A percentile compares a stretch with the other conserved stretches of the same genome.
phyloP scores from a whole-genome alignment of 2,329 filamentous ascomycete species.

The Stemphylium lycopersici region DNA sequence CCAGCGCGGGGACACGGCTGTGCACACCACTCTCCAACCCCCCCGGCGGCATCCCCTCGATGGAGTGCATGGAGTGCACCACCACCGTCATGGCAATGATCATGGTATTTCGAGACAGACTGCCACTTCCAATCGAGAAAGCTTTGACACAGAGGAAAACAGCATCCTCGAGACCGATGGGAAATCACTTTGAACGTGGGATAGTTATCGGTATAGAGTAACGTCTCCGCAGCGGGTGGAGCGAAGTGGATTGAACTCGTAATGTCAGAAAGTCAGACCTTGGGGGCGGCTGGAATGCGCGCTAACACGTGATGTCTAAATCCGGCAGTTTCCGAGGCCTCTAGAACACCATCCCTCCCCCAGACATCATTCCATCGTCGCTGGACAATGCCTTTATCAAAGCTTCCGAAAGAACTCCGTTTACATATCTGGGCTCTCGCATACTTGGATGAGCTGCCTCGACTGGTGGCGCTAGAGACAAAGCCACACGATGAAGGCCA shows the following conservation, averaged over 20 bases:
- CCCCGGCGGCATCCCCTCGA: not conserved
- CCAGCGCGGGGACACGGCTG: slow-evolving; percentile 3
- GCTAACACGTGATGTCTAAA: slow-evolving; percentile 8
- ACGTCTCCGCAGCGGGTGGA: slow-evolving; percentile 12
- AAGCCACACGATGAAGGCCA: slow-evolving; percentile 24
- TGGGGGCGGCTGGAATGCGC: not conserved
- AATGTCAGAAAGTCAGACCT: slow-evolving; percentile 6
- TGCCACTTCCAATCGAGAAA: not conserved
- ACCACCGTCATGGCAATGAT: not conserved
- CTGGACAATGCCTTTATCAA: slow-evolving; percentile 24
- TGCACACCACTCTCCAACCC: not conserved
- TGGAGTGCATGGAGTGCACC: not conserved
- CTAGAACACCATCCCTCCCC: not conserved
- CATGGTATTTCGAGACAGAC: not conserved
- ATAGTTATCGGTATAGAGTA: slow-evolving; percentile 12
- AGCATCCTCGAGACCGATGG: not conserved
- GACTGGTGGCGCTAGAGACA: slow-evolving; percentile 26
- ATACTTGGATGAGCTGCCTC: slow-evolving; percentile 27
- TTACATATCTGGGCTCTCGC: slow-evolving; percentile 29
- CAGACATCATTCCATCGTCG: not conserved
- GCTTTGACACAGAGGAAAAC: slow-evolving; percentile 4
- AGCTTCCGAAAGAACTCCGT: slow-evolving; percentile 31
- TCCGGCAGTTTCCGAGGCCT: slow-evolving; percentile 2
- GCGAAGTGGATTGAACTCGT: slow-evolving; percentile 15
- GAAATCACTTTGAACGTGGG: slow-evolving; percentile 1